Evolutionary conservation across 305 asterid species (phyloP).

Genomic region (Fraxinus velutina): DNA sequence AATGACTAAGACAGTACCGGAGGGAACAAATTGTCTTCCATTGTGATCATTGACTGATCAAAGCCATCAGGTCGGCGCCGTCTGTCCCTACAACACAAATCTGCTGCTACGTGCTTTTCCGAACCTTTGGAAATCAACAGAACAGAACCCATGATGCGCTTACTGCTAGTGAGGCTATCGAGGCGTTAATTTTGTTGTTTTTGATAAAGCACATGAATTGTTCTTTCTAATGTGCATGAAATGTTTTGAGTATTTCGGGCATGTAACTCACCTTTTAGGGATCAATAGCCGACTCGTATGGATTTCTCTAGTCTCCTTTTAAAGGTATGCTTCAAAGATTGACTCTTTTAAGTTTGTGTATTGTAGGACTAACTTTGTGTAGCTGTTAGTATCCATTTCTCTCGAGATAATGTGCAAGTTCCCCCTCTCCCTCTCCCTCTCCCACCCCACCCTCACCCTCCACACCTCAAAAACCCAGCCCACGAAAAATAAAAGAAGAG

Average conservation of each 20-base stretch:
- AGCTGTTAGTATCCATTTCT: constrained; percentile 2
- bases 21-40: constrained; percentile 48
- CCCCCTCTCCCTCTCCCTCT: no score
- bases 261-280: constrained; percentile 26
- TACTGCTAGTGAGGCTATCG: constrained; percentile 26
- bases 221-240: constrained; percentile 33
- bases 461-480: background rate
- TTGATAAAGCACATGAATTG: constrained; percentile 29
- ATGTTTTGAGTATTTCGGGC: constrained; percentile 26
- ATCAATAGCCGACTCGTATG: constrained; percentile 26
- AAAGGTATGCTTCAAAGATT: constrained; percentile 2
- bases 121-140: constrained; percentile 23
- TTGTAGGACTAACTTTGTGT: constrained; percentile 6
- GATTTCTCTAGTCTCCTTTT: constrained; percentile 20
- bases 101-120: constrained; percentile 1
- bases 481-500: background rate
- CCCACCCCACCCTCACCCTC: background rate
- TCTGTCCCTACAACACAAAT: background rate
- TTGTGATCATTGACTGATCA: constrained; percentile 37
- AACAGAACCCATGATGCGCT: constrained; percentile 18
- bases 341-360: constrained; percentile 10
- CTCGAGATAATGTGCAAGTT: background rate
- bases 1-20: constrained; percentile 55
- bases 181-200: constrained; percentile 27
- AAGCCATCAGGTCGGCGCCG: background rate